phyloP scores from a whole-genome alignment of 2,329 filamentous ascomycete species.

The Amauroascus verrucosus region DNA sequence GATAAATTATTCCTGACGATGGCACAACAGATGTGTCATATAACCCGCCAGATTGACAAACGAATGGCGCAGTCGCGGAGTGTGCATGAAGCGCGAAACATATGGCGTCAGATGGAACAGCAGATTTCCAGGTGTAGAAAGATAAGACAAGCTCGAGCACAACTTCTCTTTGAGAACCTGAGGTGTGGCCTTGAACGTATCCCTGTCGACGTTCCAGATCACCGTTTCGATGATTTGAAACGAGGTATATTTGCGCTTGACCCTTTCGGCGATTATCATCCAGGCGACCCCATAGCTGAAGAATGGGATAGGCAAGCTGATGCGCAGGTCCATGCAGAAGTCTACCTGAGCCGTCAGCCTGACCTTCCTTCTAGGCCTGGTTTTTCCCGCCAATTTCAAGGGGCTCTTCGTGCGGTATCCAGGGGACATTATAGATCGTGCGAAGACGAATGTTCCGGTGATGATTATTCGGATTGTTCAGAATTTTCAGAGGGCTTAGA shows the following conservation, averaged over 20 bases:
- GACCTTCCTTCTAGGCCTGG: conserved; percentile 13
- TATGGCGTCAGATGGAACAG: conserved; percentile 22
- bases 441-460: neutral
- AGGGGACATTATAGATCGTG: neutral
- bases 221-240: conserved; percentile 25
- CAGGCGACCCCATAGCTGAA: conserved; percentile 23
- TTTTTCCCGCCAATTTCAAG: conserved; percentile 14
- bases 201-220: conserved; percentile 23
- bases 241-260: conserved; percentile 26
- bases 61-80: conserved; percentile 17
- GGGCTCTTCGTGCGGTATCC: conserved; percentile 10
- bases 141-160: conserved; percentile 20
- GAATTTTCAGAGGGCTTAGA: neutral
- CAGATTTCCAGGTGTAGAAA: conserved; percentile 19
- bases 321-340: conserved; percentile 8
- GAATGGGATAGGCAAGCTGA: conserved; percentile 18
- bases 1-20: conserved; percentile 22
- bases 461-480: neutral
- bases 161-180: conserved; percentile 20
- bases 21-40: conserved; percentile 20
- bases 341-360: conserved; percentile 13
- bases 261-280: conserved; percentile 25
- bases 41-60: conserved; percentile 19
- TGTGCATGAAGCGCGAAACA: conserved; percentile 18
- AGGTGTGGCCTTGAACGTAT: conserved; percentile 22